Evolutionary conservation across 371 early-diverging fungal genomes (phyloP).

Genomic region (Actinomucor elegans): DNA sequence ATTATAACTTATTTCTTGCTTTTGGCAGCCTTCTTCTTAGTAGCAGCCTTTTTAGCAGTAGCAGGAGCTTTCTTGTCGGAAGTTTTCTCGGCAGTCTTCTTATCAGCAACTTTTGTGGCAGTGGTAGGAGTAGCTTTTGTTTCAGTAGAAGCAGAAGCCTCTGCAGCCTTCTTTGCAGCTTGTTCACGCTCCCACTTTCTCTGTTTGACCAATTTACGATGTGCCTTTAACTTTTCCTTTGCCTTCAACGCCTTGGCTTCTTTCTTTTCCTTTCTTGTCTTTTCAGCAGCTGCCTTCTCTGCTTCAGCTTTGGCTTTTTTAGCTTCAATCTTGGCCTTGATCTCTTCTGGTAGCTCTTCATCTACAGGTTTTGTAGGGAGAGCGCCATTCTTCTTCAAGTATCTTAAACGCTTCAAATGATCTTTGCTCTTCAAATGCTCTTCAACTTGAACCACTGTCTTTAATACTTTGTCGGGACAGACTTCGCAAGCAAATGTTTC

Average conservation of each 20-base stretch:
- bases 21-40: not conserved
- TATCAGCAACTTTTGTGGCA: no score
- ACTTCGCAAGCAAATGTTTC: slow-evolving; percentile 29
- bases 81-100: not conserved
- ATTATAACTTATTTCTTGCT: not conserved
- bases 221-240: slow-evolving; percentile 18
- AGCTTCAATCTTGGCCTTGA: slow-evolving; percentile 8
- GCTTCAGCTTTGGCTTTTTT: slow-evolving; percentile 1
- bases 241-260: not conserved
- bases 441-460: slow-evolving; percentile 27
- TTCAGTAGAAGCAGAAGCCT: not conserved
- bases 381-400: slow-evolving; percentile 14
- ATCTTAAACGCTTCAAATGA: slow-evolving; percentile 19
- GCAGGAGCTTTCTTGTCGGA: not conserved
- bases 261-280: slow-evolving; percentile 11
- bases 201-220: slow-evolving; percentile 13
- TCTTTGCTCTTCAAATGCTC: slow-evolving; percentile 33
- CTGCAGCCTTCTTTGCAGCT: slow-evolving; percentile 3
- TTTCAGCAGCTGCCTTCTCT: not conserved
- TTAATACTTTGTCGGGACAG: slow-evolving; percentile 31
- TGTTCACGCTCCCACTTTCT: slow-evolving; percentile 19
- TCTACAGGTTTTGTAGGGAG: not conserved
- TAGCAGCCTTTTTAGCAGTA: not conserved
- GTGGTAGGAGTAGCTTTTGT: not conserved
- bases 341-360: slow-evolving; percentile 1